Conservation (phyloP, 495 filamentous ascomycete genomes). For the Aspergillus saccharolyticus region DNA sequence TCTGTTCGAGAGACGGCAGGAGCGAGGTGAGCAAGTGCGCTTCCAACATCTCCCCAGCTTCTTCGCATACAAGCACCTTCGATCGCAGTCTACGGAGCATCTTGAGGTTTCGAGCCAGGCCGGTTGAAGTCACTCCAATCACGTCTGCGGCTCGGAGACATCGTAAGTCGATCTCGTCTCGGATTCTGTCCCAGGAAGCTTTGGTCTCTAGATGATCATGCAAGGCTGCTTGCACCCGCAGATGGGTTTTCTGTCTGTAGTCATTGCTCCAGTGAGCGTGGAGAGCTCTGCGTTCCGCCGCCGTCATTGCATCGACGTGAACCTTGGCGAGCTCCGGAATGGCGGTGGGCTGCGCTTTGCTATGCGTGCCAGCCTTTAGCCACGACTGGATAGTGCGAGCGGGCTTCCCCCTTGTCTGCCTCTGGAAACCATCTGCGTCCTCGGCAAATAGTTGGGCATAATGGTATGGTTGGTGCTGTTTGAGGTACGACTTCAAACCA, state of each 20-base stretch:
- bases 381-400: constrained; percentile 29
- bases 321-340: constrained; percentile 12
- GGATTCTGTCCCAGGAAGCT: constrained; percentile 25
- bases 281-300: constrained; percentile 20
- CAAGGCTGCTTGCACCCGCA: constrained; percentile 29
- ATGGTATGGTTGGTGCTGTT: constrained; percentile 11
- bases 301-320: constrained; percentile 22
- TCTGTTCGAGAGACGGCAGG: constrained; percentile 64
- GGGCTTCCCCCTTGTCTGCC: constrained; percentile 19
- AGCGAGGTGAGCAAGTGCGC: constrained; percentile 64
- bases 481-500: constrained; percentile 16
- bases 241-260: constrained; percentile 21
- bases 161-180: constrained; percentile 33
- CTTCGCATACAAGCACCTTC: constrained; percentile 72
- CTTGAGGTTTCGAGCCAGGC: constrained; percentile 60
- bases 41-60: constrained; percentile 75
- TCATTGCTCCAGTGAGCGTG: constrained; percentile 45
- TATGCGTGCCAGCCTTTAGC: constrained; percentile 4
- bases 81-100: constrained; percentile 54
- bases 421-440: constrained; percentile 11
- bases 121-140: constrained; percentile 73
- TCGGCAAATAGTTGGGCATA: constrained; percentile 21
- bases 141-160: constrained; percentile 44
- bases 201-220: constrained; percentile 32
- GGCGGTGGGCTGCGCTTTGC: constrained; percentile 9